Evolutionary conservation across 2,329 filamentous ascomycete species (phyloP).

Genomic region (Beauveria pseudobassiana): DNA sequence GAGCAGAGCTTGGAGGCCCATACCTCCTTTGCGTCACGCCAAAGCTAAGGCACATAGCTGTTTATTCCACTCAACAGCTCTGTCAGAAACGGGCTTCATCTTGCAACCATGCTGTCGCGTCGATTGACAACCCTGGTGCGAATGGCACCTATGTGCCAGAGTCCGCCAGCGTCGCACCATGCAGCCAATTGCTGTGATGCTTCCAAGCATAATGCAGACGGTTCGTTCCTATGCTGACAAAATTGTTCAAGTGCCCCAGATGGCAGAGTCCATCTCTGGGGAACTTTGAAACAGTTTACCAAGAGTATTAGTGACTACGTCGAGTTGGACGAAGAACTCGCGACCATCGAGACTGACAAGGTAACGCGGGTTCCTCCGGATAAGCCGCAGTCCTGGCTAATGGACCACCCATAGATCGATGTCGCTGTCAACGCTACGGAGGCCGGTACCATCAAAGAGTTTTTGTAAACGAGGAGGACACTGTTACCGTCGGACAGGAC

Average conservation of each 20-base stretch:
- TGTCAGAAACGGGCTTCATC: not conserved
- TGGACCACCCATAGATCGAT: slow-evolving; percentile 62
- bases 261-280: slow-evolving; percentile 98
- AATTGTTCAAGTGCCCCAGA: slow-evolving; percentile 87
- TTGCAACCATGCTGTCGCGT: slow-evolving; percentile 35
- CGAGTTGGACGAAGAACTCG: slow-evolving; percentile 93
- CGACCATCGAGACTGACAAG: slow-evolving; percentile 99
- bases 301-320: slow-evolving; percentile 91
- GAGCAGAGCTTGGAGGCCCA: not conserved
- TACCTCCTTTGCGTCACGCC: slow-evolving; percentile 6
- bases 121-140: slow-evolving; percentile 35
- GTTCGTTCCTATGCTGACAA: slow-evolving; percentile 66
- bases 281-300: slow-evolving; percentile 90
- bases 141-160: slow-evolving; percentile 35
- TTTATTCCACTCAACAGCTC: not conserved
- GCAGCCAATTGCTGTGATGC: slow-evolving; percentile 30
- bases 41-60: not conserved
- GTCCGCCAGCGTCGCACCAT: slow-evolving; percentile 21
- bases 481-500: slow-evolving; percentile 89
- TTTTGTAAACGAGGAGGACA: slow-evolving; percentile 93
- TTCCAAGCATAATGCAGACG: slow-evolving; percentile 46
- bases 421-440: slow-evolving; percentile 92
- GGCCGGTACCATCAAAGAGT: slow-evolving; percentile 84
- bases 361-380: slow-evolving; percentile 34
- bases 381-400: not conserved